Percentiles rank a stretch among this genome's conserved stretches.
phyloP scores from a whole-genome alignment of 306 rosid species.

The Glycine latifolia region DNA sequence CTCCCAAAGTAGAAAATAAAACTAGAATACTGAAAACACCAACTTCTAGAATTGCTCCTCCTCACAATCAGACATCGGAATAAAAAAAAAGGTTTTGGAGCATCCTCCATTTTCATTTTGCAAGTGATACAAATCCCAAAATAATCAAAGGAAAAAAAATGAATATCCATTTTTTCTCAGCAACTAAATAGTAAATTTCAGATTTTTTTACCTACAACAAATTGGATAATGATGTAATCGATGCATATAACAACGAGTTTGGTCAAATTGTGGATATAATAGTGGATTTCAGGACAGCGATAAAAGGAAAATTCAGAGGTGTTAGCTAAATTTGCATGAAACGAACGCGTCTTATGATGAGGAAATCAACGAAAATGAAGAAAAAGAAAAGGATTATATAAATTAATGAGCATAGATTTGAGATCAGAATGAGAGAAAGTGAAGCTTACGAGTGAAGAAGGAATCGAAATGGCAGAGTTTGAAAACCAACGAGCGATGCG shows the following conservation, averaged over 20 bases:
- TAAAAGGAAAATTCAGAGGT: neutral
- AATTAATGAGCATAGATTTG: neutral
- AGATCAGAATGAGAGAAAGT: constrained; percentile 33
- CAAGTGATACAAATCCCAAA: constrained; percentile 18
- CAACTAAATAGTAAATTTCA: constrained; percentile 5
- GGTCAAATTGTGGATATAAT: neutral
- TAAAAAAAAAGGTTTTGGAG: neutral
- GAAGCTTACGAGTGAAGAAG: constrained; percentile 31
- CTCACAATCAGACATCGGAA: neutral
- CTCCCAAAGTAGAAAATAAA: constrained; percentile 1
- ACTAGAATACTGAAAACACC: constrained; percentile 21
- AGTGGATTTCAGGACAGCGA: neutral
- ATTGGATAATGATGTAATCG: constrained; percentile 25
- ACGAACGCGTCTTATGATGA: neutral
- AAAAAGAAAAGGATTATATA: neutral
- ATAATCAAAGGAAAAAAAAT: neutral
- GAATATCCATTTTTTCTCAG: neutral
- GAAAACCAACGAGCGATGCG: constrained; percentile 38
- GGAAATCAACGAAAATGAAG: constrained; percentile 5
- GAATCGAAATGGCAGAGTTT: constrained; percentile 27
- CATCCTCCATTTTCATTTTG: constrained; percentile 21
- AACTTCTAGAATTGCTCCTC: constrained; percentile 16
- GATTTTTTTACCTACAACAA: neutral
- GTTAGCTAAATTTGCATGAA: neutral
- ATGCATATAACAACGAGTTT: neutral